Conservation (phyloP, 2,329 filamentous ascomycete species). For the Fusarium sp. region DNA sequence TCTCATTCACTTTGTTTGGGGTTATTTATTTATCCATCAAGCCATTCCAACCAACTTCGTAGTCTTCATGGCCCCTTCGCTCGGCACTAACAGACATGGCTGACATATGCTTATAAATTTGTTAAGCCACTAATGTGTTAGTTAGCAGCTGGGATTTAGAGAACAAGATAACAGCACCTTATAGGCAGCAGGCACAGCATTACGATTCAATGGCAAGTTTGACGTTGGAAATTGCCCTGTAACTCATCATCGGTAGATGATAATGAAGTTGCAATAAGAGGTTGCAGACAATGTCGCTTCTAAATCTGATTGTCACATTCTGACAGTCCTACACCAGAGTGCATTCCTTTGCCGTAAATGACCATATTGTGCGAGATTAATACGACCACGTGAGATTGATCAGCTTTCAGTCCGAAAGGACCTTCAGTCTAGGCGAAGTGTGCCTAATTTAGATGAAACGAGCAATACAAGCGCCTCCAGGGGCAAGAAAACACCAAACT, state of each 20-base stretch:
- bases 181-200: no score
- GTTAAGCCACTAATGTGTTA: not conserved
- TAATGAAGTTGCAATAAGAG: not conserved
- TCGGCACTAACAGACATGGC: not conserved
- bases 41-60: not conserved
- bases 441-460: not conserved
- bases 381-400: not conserved
- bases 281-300: not conserved
- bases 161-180: no score
- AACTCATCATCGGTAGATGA: rapidly evolving
- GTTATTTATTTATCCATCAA: not conserved
- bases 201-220: rapidly evolving
- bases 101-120: rapidly evolving
- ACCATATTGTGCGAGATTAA: not conserved
- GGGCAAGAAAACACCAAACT: no score
- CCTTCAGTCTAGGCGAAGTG: not conserved
- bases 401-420: not conserved
- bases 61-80: not conserved
- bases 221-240: rapidly evolving
- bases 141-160: rapidly evolving
- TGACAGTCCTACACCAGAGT: not conserved
- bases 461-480: no score
- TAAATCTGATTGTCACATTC: not conserved
- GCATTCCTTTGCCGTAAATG: not conserved
- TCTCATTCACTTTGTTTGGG: no score